Conservation (phyloP, 2,329 filamentous ascomycete genomes). For the Scedosporium boydii region DNA sequence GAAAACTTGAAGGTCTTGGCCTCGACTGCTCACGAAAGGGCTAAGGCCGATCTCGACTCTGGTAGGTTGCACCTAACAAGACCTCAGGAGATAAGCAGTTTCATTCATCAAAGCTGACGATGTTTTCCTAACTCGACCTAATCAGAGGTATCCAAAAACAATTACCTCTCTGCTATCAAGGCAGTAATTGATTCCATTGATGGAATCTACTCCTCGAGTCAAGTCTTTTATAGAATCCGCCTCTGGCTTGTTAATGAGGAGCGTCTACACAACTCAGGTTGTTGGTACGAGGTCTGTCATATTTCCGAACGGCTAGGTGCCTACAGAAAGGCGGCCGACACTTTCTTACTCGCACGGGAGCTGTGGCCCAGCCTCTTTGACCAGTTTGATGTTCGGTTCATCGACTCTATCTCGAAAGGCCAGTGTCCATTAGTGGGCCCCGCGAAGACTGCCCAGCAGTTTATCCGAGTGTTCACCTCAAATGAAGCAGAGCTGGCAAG, state of each 20-base stretch:
- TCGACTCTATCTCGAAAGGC: conserved; percentile 14
- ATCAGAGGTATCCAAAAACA: not conserved
- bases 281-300: conserved; percentile 22
- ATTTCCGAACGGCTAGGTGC: conserved; percentile 15
- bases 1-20: too few relatives aligned
- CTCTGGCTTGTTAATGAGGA: conserved; percentile 14
- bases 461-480: conserved; percentile 15
- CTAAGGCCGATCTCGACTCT: too few relatives aligned
- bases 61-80: too few relatives aligned
- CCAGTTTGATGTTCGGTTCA: conserved; percentile 15
- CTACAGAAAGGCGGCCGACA: conserved; percentile 12
- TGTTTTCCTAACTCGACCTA: not conserved
- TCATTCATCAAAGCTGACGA: not conserved
- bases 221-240: conserved; percentile 9
- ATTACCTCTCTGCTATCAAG: not conserved
- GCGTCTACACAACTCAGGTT: conserved; percentile 9
- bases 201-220: not conserved
- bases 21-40: too few relatives aligned
- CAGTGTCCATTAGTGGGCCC: conserved; percentile 12
- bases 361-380: conserved; percentile 22
- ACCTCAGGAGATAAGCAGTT: too few relatives aligned
- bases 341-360: conserved; percentile 12
- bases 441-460: conserved; percentile 11
- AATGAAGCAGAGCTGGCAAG: not conserved
- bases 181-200: not conserved